Percentiles rank a stretch among this genome's conserved stretches.
Conservation (phyloP, 139 green algal species). For the Volvox africanus region DNA sequence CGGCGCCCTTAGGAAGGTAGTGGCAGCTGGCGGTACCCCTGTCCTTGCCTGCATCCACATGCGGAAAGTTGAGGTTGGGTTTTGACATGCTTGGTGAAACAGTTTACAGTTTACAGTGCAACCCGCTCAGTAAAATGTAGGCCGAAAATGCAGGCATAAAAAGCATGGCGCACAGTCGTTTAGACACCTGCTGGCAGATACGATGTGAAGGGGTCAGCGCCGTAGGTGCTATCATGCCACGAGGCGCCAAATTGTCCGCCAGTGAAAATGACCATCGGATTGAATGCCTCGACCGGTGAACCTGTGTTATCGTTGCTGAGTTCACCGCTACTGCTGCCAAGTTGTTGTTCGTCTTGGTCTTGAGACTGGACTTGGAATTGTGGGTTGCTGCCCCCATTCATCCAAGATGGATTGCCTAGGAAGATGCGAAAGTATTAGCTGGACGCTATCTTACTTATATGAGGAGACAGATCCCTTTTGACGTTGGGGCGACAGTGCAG, state of each 20-base stretch:
- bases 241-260: background rate
- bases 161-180: no score
- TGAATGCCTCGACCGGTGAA: background rate
- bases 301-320: no score
- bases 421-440: background rate
- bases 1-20: background rate
- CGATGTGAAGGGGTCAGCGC: background rate
- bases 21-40: background rate
- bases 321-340: no score
- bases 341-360: background rate
- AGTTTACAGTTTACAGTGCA: background rate
- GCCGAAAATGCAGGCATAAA: background rate
- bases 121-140: background rate
- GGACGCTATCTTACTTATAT: background rate
- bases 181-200: background rate
- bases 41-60: background rate
- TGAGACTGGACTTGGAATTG: background rate
- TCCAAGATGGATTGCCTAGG: background rate
- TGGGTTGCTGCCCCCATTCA: background rate
- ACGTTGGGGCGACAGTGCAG: background rate
- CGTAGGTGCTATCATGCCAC: background rate
- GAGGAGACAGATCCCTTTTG: no score
- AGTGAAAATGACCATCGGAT: background rate
- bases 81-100: background rate
- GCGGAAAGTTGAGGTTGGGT: background rate